Conservation (phyloP, 495 filamentous ascomycete genomes). For the Penicillium chermesinum region DNA sequence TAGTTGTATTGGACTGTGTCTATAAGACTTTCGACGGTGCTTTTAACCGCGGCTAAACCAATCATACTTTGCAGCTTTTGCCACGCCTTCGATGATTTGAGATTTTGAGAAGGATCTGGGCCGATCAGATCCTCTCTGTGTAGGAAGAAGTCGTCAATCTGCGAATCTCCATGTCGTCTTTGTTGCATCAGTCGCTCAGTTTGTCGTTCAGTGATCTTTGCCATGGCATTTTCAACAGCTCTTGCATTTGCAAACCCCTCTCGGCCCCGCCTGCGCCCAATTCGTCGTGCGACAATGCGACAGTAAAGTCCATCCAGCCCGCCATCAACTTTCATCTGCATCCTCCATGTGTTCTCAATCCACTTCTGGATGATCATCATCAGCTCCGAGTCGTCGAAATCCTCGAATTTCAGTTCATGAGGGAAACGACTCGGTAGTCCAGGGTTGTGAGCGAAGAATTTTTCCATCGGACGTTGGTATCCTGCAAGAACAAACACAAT, state of each 20-base stretch:
- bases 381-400: slow-evolving; percentile 66
- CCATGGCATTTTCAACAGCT: slow-evolving; percentile 57
- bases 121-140: slow-evolving; percentile 62
- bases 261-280: slow-evolving; percentile 30
- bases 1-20: slow-evolving; percentile 60
- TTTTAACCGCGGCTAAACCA: slow-evolving; percentile 59
- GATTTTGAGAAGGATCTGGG: slow-evolving; percentile 53
- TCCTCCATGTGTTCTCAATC: slow-evolving; percentile 47
- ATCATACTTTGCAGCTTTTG: slow-evolving; percentile 52
- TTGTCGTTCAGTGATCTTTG: slow-evolving; percentile 53
- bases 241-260: slow-evolving; percentile 73
- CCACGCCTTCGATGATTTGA: slow-evolving; percentile 52
- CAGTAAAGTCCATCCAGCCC: slow-evolving; percentile 59
- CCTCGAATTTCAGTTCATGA: slow-evolving; percentile 57
- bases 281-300: slow-evolving; percentile 56
- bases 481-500: slow-evolving; percentile 74
- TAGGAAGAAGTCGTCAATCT: slow-evolving; percentile 46
- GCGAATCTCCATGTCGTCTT: slow-evolving; percentile 18
- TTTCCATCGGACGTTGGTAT: slow-evolving; percentile 74
- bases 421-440: slow-evolving; percentile 71
- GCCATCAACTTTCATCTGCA: slow-evolving; percentile 54
- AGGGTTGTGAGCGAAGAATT: slow-evolving; percentile 73
- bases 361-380: slow-evolving; percentile 44
- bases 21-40: slow-evolving; percentile 51
- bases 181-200: slow-evolving; percentile 47